Conservation (phyloP, 805 yeast genomes). For the Candida chauliodis region DNA sequence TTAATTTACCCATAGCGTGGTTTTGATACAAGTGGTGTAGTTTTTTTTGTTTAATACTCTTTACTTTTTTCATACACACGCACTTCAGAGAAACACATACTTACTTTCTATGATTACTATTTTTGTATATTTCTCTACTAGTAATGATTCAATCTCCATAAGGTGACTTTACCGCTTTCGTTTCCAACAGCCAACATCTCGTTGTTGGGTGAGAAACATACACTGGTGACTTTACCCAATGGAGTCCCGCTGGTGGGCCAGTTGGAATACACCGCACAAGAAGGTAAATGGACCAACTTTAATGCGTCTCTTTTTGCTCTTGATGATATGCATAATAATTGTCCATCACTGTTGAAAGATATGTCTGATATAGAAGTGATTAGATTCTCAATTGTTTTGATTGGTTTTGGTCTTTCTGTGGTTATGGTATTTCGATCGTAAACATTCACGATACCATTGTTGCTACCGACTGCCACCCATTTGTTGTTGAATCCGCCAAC, state of each 20-base stretch:
- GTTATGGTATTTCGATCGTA: conserved; percentile 55
- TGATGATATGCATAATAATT: conserved; percentile 79
- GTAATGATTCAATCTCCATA: conserved; percentile 87
- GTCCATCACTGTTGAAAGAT: conserved; percentile 83
- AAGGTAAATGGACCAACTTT: conserved; percentile 81
- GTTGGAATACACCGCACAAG: conserved; percentile 80
- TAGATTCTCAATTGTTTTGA: conserved; percentile 68
- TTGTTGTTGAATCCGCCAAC: conserved; percentile 68
- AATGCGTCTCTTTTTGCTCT: conserved; percentile 83
- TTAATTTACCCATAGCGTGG: conserved; percentile 9
- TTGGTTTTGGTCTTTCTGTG: conserved; percentile 41
- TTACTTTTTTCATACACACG: neutral
- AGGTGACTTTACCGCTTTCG: conserved; percentile 83
- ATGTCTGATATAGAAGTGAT: conserved; percentile 76
- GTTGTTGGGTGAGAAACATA: conserved; percentile 72
- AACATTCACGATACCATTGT: conserved; percentile 83
- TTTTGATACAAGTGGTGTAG: too few relatives aligned
- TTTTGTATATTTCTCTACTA: too few relatives aligned
- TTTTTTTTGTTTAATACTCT: neutral
- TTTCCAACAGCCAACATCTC: conserved; percentile 88
- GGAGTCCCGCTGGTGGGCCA: conserved; percentile 99
- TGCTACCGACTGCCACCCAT: conserved; percentile 87
- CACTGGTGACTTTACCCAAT: conserved; percentile 85
- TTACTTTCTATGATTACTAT: too few relatives aligned
- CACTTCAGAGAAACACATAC: too few relatives aligned